Evolutionary conservation across 345 rosid genomes (phyloP).

Genomic region (Salix koriyanagi): DNA sequence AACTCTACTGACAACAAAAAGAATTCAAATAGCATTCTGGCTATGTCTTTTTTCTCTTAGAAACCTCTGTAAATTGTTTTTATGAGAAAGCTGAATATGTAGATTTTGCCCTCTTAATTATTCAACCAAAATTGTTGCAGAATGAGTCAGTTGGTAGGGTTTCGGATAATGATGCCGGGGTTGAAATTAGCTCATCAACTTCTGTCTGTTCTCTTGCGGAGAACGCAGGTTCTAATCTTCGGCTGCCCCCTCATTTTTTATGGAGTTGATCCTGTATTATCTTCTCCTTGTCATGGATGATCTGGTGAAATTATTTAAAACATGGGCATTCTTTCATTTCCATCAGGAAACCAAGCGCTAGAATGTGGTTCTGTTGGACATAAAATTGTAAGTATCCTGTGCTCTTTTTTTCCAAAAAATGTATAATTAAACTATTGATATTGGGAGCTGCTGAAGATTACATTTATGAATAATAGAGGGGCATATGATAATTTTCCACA

Average conservation of each 20-base stretch:
- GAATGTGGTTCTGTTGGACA: conserved; percentile 25
- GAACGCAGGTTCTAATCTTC: conserved; percentile 17
- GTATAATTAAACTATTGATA: not conserved
- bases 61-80: not conserved
- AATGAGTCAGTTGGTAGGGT: conserved; percentile 15
- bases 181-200: conserved; percentile 11
- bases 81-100: not conserved
- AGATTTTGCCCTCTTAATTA: not conserved
- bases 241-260: too few relatives aligned
- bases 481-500: not conserved
- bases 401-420: not conserved
- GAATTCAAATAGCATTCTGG: not conserved
- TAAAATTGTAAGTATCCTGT: conserved; percentile 35
- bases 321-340: conserved; percentile 22
- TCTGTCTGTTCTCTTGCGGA: conserved; percentile 14
- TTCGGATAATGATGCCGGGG: conserved; percentile 23
- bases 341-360: conserved; percentile 14
- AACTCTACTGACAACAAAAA: conserved; percentile 1
- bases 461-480: not conserved
- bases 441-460: not conserved
- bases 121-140: conserved; percentile 32
- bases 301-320: conserved; percentile 8
- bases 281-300: not conserved
- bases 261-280: conserved; percentile 1
- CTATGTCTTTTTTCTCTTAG: not conserved